phyloP scores from a whole-genome alignment of 352 stramenopile species.

The Pelagophyceae sp. region DNA sequence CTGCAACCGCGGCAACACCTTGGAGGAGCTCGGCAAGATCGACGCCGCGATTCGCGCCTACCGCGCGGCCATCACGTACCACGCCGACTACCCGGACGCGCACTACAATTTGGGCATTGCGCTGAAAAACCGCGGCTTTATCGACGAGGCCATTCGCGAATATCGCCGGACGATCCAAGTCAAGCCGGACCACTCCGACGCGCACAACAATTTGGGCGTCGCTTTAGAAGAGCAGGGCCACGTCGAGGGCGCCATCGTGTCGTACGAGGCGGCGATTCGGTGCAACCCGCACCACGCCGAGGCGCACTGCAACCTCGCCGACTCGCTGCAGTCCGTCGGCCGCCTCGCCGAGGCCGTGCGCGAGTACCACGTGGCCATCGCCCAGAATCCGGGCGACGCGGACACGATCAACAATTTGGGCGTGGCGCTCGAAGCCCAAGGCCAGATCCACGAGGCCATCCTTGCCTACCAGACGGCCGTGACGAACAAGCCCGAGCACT shows the following conservation, averaged over 20 bases:
- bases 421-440: background rate
- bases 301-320: constrained; percentile 12
- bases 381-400: background rate
- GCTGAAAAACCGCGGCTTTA: constrained; percentile 19
- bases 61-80: constrained; percentile 14
- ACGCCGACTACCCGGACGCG: constrained; percentile 22
- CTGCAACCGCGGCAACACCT: constrained; percentile 25
- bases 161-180: constrained; percentile 1
- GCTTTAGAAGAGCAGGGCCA: background rate
- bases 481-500: background rate
- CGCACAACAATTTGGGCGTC: constrained; percentile 12
- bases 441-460: constrained; percentile 2
- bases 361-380: constrained; percentile 15
- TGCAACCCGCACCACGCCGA: constrained; percentile 2
- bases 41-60: constrained; percentile 19
- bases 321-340: constrained; percentile 6
- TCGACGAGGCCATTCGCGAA: constrained; percentile 20
- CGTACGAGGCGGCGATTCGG: background rate
- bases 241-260: background rate
- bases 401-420: constrained; percentile 14
- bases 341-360: background rate
- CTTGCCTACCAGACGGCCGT: background rate
- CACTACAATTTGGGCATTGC: constrained; percentile 29
- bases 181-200: constrained; percentile 10
- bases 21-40: constrained; percentile 23